Evolutionary conservation across 192 early-diverging fungal genomes (phyloP).

Genomic region (Backusella parvicylindrica): DNA sequence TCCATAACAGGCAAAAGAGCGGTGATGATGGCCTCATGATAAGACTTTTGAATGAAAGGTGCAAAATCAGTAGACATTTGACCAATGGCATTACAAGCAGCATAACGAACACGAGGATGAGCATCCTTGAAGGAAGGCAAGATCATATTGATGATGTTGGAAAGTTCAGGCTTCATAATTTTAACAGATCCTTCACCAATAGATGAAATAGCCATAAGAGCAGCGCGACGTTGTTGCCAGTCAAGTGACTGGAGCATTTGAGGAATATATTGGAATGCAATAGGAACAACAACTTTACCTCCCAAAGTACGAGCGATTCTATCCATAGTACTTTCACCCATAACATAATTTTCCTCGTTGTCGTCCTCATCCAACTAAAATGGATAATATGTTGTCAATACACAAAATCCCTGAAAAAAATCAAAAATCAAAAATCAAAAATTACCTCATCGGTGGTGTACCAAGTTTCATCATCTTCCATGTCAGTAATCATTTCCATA

Average conservation of each 20-base stretch:
- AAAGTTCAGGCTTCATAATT: conserved; percentile 89
- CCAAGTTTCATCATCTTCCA: conserved; percentile 90
- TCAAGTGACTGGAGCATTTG: conserved; percentile 77
- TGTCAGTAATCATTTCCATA: conserved; percentile 91
- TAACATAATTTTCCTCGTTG: conserved; percentile 82
- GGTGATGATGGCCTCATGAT: conserved; percentile 66
- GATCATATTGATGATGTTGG: conserved; percentile 80
- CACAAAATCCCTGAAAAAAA: neutral
- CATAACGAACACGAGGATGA: conserved; percentile 94
- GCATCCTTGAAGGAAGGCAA: conserved; percentile 80
- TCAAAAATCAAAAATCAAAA: neutral
- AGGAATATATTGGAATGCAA: conserved; percentile 87
- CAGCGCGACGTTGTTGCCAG: conserved; percentile 92
- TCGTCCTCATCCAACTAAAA: conserved; percentile 83
- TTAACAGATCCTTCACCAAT: conserved; percentile 97
- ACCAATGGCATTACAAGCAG: conserved; percentile 93
- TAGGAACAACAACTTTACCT: conserved; percentile 87
- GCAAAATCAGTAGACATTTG: conserved; percentile 99
- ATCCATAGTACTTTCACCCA: conserved; percentile 96
- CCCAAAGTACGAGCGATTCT: conserved; percentile 82
- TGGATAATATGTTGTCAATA: neutral
- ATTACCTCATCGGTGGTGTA: conserved; percentile 77
- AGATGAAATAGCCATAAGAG: conserved; percentile 89
- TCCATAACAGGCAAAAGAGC: conserved; percentile 88
- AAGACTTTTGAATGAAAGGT: conserved; percentile 68